Percentiles rank a stretch among this genome's conserved stretches.
Conservation (phyloP, 2,329 filamentous ascomycete species). For the Calonectria leucothoes region DNA sequence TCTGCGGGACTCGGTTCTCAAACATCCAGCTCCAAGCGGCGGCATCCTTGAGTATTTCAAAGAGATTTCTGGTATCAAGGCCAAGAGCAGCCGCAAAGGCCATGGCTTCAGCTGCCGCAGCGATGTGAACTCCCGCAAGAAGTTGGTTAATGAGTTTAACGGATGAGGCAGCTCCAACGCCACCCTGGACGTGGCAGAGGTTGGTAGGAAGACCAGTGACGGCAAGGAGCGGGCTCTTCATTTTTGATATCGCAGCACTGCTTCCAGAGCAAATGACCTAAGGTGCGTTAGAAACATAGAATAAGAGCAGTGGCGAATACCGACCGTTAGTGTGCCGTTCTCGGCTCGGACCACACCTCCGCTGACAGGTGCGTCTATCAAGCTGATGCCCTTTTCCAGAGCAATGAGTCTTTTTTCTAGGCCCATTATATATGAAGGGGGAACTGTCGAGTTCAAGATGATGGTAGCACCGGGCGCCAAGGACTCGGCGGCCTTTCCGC, state of each 20-base stretch:
- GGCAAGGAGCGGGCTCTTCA: constrained; percentile 42
- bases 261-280: constrained; percentile 50
- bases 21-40: constrained; percentile 53
- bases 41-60: constrained; percentile 57
- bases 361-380: constrained; percentile 52
- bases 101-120: constrained; percentile 66
- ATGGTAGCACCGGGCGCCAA: constrained; percentile 44
- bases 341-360: constrained; percentile 51
- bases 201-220: constrained; percentile 47
- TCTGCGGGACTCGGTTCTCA: constrained; percentile 48
- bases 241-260: constrained; percentile 33
- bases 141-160: constrained; percentile 70
- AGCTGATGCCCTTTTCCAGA: constrained; percentile 39
- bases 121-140: constrained; percentile 68
- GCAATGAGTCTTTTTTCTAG: constrained; percentile 34
- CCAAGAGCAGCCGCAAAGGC: constrained; percentile 65
- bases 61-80: constrained; percentile 60
- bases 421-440: constrained; percentile 44
- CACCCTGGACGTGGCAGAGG: constrained; percentile 61
- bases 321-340: constrained; percentile 49
- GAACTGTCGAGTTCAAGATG: constrained; percentile 22
- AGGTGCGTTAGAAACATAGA: not conserved
- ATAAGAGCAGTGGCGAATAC: not conserved
- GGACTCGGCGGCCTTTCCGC: constrained; percentile 40
- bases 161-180: constrained; percentile 64